Evolutionary conservation across 257 asterid species (phyloP).

Genomic region (Rubia yunnanensis): DNA sequence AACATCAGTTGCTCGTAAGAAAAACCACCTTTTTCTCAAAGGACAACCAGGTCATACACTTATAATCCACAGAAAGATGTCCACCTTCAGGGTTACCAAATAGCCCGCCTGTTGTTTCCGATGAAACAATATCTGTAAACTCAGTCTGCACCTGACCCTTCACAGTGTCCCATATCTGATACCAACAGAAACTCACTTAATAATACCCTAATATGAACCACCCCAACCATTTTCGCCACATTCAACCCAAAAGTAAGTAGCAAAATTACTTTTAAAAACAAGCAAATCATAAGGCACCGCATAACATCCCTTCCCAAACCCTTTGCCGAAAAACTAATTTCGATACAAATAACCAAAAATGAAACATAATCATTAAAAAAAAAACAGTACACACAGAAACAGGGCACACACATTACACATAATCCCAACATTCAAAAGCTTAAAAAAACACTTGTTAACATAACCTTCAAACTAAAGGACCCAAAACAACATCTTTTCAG

Average conservation of each 20-base stretch:
- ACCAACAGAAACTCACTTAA: constrained; percentile 11
- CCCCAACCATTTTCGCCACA: background rate
- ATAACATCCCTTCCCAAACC: no score
- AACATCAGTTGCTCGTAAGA: background rate
- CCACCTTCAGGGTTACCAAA: constrained; percentile 51
- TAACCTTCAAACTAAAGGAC: background rate
- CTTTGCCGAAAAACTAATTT: no score
- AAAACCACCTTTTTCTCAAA: constrained; percentile 56
- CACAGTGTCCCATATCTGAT: constrained; percentile 85
- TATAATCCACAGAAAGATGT: constrained; percentile 86
- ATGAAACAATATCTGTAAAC: constrained; percentile 60
- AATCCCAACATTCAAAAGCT: background rate
- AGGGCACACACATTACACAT: background rate
- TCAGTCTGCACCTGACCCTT: constrained; percentile 89
- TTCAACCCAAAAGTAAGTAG: background rate
- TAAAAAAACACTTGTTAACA: background rate
- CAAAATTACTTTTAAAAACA: background rate
- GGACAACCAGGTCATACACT: constrained; percentile 89
- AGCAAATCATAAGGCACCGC: no score
- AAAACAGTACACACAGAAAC: no score
- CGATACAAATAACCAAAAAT: background rate
- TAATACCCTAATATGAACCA: background rate
- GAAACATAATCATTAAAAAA: background rate
- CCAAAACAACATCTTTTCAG: background rate
- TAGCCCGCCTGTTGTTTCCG: constrained; percentile 26